Evolutionary conservation across 805 yeast genomes (phyloP), one percentile per base, ranked within the genome.

Genomic region (Kazachstania africana): DNA sequence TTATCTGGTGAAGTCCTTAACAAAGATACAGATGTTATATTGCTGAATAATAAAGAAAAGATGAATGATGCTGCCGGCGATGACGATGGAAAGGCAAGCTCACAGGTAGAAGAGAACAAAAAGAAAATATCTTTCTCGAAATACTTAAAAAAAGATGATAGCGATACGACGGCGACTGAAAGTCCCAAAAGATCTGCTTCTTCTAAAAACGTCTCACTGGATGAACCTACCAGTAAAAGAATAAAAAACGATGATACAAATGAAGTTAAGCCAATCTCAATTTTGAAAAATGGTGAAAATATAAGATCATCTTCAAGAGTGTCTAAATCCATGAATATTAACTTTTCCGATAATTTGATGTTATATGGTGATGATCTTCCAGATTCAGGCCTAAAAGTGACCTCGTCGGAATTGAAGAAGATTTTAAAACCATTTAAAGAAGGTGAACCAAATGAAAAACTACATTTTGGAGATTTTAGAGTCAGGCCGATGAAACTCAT

Each of bases 101-200:
- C n/a, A n/a, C n/a, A n/a, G n/a, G n/a, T n/a, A n/a, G n/a, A n/a
- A n/a, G 44, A 39, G n/a, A 41, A 44, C 9, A 50, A 50, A 35
- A 54, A 54, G 32, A 53, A 53, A 33, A 51, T 54, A n/a, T 50
- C 59, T 15, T 54, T 54, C 31, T 47, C 56, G 1, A 52, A 45
- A 29, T 54, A 54, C 32, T 27, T 52, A 26, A 54, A 54, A 20
- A 54, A 50, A 34, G 54, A 51, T 15, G 50, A 43, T 16, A 37
- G 16, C 9, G 24, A 14, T n/a, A 12, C 23, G 21, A 44, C 37
- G 20, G 23, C 28, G 6, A 40, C 39, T 28, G 47, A 37, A 3
- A 34, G 28, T 12, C 36, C 32, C 6, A 52, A 50, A 31, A 44
- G 53, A 28, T 23, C 34, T n/a, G n/a, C n/a, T n/a, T n/a, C 5